These are phyloP conservation scores for Cocos nucifera DNA, from an alignment of 176 grass and related monocot genomes.

Conservation along the genomic window DNA sequence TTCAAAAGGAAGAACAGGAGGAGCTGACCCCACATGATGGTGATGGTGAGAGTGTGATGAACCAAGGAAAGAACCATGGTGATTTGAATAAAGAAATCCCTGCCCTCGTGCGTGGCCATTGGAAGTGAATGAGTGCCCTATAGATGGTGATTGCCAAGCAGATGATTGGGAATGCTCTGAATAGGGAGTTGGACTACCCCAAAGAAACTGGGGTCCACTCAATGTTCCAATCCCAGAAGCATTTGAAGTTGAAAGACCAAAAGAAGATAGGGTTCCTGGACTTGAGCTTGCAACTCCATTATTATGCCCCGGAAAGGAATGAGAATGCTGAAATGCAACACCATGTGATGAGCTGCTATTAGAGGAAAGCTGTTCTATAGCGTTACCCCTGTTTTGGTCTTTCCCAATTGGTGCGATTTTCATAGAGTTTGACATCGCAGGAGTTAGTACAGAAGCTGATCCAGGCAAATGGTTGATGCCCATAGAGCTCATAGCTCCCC, in stretches of 20 bases:
- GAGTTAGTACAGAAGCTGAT: slow-evolving; percentile 35
- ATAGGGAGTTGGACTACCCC: slow-evolving; percentile 86
- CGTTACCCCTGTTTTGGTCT: slow-evolving; percentile 51
- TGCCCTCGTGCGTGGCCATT: slow-evolving; percentile 38
- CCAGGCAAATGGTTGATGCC: slow-evolving; percentile 27
- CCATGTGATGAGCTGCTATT: slow-evolving; percentile 30
- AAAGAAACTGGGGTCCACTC: slow-evolving; percentile 85
- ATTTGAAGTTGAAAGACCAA: slow-evolving; percentile 16
- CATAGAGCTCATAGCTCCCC: slow-evolving; percentile 53
- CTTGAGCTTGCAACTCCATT: slow-evolving; percentile 42
- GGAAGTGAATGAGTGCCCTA: slow-evolving; percentile 33
- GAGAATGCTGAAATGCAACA: slow-evolving; percentile 52
- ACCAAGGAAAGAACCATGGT: slow-evolving; percentile 42
- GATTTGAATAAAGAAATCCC: slow-evolving; percentile 48
- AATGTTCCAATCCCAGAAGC: slow-evolving; percentile 31
- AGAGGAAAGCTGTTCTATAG: slow-evolving; percentile 42
- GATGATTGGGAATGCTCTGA: slow-evolving; percentile 62
- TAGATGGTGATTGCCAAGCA: slow-evolving; percentile 48
- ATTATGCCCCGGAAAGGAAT: slow-evolving; percentile 59
- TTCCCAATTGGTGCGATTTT: slow-evolving; percentile 91
- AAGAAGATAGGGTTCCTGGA: slow-evolving; percentile 32
- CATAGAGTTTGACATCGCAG: slow-evolving; percentile 42
- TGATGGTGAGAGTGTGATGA: slow-evolving; percentile 43
- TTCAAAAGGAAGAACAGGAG: slow-evolving; percentile 68
- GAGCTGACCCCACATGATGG: slow-evolving; percentile 76